phyloP scores from a whole-genome alignment of 306 rosid genomes.

The Biancaea sappan region DNA sequence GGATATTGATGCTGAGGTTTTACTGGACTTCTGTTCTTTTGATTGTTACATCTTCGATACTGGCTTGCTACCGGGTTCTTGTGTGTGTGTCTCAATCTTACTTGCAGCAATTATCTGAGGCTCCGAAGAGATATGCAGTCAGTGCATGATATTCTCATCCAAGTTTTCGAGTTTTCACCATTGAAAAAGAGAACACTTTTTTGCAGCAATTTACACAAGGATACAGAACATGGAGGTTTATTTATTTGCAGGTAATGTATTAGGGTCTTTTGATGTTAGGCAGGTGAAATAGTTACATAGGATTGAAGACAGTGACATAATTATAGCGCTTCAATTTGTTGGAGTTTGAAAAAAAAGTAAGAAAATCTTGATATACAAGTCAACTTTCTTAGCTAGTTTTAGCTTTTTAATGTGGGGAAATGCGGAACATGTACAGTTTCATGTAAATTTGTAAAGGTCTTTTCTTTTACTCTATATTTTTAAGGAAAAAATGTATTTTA shows the following conservation, averaged over 20 bases:
- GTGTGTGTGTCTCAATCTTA: slow-evolving; percentile 69
- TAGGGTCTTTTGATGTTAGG: slow-evolving; percentile 33
- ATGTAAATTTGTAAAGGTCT: slow-evolving; percentile 28
- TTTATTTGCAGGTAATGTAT: slow-evolving; percentile 16
- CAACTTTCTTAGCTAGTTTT: slow-evolving; percentile 12
- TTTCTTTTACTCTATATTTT: too few species aligned
- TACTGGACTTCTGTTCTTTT: slow-evolving; percentile 66
- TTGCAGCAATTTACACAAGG: slow-evolving; percentile 12
- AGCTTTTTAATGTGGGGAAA: slow-evolving; percentile 19
- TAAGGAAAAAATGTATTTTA: too few species aligned
- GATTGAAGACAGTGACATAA: not conserved
- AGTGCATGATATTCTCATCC: slow-evolving; percentile 47
- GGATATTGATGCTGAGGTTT: slow-evolving; percentile 61
- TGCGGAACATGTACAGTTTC: slow-evolving; percentile 38
- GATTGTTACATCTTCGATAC: slow-evolving; percentile 57
- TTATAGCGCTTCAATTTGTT: not conserved
- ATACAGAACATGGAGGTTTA: slow-evolving; percentile 2
- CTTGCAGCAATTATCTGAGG: slow-evolving; percentile 51
- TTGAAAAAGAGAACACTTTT: slow-evolving; percentile 28
- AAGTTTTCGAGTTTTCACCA: slow-evolving; percentile 7
- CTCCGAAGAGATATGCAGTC: slow-evolving; percentile 68
- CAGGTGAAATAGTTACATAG: slow-evolving; percentile 31
- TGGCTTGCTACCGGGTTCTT: slow-evolving; percentile 67
- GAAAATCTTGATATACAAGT: not conserved
- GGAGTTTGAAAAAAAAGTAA: not conserved